A percentile compares a stretch with the other conserved stretches of the same genome.
These are phyloP conservation scores for Boletellus sp. DNA, from an alignment of 768 basidiomycete species.

Conservation along the genomic window DNA sequence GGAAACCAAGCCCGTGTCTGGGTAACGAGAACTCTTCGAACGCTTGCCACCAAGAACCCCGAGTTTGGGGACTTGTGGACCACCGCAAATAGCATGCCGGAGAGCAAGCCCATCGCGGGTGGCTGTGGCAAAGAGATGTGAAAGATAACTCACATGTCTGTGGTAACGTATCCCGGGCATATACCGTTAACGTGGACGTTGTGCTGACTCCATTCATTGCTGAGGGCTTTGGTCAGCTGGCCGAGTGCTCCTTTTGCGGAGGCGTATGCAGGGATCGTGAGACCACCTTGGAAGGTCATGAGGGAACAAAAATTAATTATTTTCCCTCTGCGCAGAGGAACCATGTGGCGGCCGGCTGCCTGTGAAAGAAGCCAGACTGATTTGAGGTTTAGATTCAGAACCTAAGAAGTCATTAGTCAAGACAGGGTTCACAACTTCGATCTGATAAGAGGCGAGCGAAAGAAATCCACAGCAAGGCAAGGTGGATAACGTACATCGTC, in stretches of 20 bases:
- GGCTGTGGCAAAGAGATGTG: conserved; percentile 7
- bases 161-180: conserved; percentile 83
- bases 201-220: conserved; percentile 89
- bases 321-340: conserved; percentile 64
- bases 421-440: conserved; percentile 9
- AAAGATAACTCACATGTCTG: conserved; percentile 66
- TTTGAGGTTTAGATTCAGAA: conserved; percentile 85
- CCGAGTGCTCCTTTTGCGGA: conserved; percentile 87
- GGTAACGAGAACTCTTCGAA: conserved; percentile 3
- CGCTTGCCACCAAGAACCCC: conserved; percentile 7
- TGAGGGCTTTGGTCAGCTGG: conserved; percentile 82
- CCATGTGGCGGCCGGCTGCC: conserved; percentile 89
- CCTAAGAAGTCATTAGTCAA: conserved; percentile 40
- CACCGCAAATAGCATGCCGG: conserved; percentile 5
- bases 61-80: conserved; percentile 4
- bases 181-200: conserved; percentile 89
- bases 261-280: conserved; percentile 85
- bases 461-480: conserved; percentile 23
- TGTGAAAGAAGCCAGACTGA: conserved; percentile 81
- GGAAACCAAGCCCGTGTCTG: conserved; percentile 1
- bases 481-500: conserved; percentile 53
- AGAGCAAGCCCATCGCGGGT: not conserved
- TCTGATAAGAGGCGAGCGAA: conserved; percentile 5
- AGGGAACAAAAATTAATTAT: conserved; percentile 67
- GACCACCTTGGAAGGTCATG: conserved; percentile 50